Conservation (phyloP, 768 basidiomycete species). For the Trametes cinnabarina region DNA sequence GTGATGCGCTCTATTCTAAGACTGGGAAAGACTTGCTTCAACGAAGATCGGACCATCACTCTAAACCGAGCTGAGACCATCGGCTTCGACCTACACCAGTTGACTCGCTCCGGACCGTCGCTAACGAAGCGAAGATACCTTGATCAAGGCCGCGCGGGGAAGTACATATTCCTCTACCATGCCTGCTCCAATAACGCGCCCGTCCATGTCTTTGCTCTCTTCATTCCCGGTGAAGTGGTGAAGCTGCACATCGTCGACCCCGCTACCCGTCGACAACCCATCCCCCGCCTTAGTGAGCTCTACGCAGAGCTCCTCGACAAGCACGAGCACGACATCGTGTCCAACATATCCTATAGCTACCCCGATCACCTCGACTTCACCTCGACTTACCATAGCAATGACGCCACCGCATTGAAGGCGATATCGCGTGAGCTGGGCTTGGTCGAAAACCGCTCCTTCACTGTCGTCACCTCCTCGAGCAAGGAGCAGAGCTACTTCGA, state of each 20-base stretch:
- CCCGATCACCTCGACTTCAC: conserved; percentile 58
- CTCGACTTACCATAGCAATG: conserved; percentile 75
- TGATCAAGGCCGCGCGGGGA: conserved; percentile 61
- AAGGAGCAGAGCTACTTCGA: conserved; percentile 87
- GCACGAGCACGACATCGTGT: conserved; percentile 40
- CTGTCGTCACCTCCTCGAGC: conserved; percentile 80
- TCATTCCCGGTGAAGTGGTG: conserved; percentile 66
- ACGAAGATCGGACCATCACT: conserved; percentile 63
- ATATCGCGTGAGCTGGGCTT: conserved; percentile 84
- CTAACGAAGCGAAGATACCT: conserved; percentile 70
- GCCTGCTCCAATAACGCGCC: conserved; percentile 68
- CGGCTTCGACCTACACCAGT: conserved; percentile 81
- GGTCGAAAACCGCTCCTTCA: conserved; percentile 68
- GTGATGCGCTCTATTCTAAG: conserved; percentile 76
- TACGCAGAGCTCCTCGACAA: conserved; percentile 66
- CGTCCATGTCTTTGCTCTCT: conserved; percentile 86
- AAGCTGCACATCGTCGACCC: conserved; percentile 90
- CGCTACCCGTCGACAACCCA: conserved; percentile 79
- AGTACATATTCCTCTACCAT: conserved; percentile 89
- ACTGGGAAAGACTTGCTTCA: conserved; percentile 79
- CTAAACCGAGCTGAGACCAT: conserved; percentile 78
- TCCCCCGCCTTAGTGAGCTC: conserved; percentile 70
- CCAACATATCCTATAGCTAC: conserved; percentile 58
- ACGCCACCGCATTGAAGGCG: conserved; percentile 77
- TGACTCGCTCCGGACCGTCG: conserved; percentile 60